A percentile compares a stretch with the other conserved stretches of the same genome.
Conservation (phyloP, 805 yeast species). For the Cyberlindnera mississippiensis region DNA sequence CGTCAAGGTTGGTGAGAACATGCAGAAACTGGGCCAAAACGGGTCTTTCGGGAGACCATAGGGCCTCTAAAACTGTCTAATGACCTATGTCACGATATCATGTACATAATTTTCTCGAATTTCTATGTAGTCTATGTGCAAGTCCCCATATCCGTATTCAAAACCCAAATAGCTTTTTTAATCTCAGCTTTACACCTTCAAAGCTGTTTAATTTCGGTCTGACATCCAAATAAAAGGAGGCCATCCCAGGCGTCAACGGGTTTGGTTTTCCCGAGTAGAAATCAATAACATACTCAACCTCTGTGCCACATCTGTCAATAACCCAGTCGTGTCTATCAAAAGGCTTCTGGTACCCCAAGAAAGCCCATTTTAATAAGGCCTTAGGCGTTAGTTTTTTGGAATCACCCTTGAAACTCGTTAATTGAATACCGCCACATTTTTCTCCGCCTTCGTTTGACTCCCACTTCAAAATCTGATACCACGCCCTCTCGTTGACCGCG, state of each 20-base stretch:
- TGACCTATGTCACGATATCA: background rate
- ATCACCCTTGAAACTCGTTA: conserved; percentile 88
- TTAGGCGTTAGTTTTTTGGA: conserved; percentile 82
- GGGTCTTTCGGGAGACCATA: conserved; percentile 34
- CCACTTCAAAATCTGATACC: conserved; percentile 84
- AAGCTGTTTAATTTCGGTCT: conserved; percentile 82
- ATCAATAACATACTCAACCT: conserved; percentile 88
- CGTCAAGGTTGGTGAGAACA: conserved; percentile 86
- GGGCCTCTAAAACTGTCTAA: background rate
- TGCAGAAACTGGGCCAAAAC: conserved; percentile 48
- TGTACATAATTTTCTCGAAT: too few relatives aligned
- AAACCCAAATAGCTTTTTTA: conserved; percentile 57
- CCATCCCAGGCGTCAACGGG: conserved; percentile 41
- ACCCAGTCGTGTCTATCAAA: conserved; percentile 98
- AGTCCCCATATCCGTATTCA: conserved; percentile 11
- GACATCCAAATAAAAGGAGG: conserved; percentile 77
- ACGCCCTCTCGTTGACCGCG: conserved; percentile 87
- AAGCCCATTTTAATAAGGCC: conserved; percentile 58
- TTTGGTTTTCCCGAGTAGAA: conserved; percentile 63
- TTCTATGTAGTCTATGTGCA: too few relatives aligned
- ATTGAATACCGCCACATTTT: conserved; percentile 77
- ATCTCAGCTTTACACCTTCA: conserved; percentile 76
- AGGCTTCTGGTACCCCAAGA: conserved; percentile 71
- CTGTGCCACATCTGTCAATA: conserved; percentile 76
- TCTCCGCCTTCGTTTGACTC: conserved; percentile 58